Evolutionary conservation across 2,329 filamentous ascomycete species (phyloP), one percentile per base, ranked within the genome.

Genomic region (Alternaria sp.): DNA sequence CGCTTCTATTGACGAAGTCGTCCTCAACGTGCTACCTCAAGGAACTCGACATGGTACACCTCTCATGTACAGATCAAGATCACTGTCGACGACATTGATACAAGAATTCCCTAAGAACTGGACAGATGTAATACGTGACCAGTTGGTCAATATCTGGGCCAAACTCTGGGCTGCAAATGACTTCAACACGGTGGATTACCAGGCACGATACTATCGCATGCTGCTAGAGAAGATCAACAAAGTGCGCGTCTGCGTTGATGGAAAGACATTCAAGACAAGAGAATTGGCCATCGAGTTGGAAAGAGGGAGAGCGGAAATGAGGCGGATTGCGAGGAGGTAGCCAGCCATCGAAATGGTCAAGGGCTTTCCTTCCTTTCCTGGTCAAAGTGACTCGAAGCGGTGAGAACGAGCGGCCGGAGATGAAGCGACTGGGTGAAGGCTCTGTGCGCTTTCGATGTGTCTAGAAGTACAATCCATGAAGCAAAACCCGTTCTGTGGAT

Each of bases 101-200:
- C 49, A 17, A 13, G 46, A 13, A 32, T 59, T n/a, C 28, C 36
- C n/a, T n/a, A 50, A 12, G 21, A 55, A 32, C 8, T 26, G 3
- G 40, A 54, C 50, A 10, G 50, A 59, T 11, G n/a, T 47, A 13
- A 44, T 54, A 8, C 43, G 59, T 3, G 40, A 62, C 17, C 56
- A 77, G 43, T 67, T 79, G 6, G 61, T 77, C 3, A 68, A 74
- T 43, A 72, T 79, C 23, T 79, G 77, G 77, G 70, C 74, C 30
- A 73, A 68, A 47, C 73, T 79, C 3, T 79, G 77, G 77, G 58
- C 66, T 25, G 72, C 68, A 5, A 71, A 73, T n/a, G 70, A 72
- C 13, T 70, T 66, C 49, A 74, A 73, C 13, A 51, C 55, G 19
- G 40, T 50, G 8, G 59, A 62, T 6, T 30, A 54, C n/a, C 50